phyloP scores from a whole-genome alignment of 2,329 filamentous ascomycete species.

The Arthrocladium fulminans region DNA sequence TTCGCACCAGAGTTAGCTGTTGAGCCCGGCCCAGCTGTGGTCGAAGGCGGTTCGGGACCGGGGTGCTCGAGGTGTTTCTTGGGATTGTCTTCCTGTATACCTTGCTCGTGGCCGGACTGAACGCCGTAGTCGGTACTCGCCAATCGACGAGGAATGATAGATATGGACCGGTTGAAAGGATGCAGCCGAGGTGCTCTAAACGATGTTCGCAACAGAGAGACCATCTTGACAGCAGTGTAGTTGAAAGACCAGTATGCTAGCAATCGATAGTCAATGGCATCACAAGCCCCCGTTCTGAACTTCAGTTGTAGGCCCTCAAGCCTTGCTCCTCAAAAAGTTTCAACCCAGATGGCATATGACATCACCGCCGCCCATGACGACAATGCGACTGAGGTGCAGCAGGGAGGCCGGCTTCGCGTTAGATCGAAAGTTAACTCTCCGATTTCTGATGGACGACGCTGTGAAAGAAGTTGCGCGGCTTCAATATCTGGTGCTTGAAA shows the following conservation, averaged over 20 bases:
- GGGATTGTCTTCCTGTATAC: constrained; percentile 17
- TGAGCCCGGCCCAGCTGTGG: neutral
- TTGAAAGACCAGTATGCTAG: neutral
- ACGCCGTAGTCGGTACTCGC: constrained; percentile 19
- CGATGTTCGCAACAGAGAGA: neutral
- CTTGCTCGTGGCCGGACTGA: constrained; percentile 19
- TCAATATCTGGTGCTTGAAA: no score
- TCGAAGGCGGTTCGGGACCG: constrained; percentile 20
- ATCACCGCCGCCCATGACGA: no score
- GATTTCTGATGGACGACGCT: no score
- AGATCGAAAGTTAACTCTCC: no score
- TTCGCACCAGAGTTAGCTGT: neutral
- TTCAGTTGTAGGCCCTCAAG: neutral
- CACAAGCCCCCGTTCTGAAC: neutral
- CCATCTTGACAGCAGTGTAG: neutral
- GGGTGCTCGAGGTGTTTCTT: constrained; percentile 20
- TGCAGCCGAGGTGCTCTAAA: constrained; percentile 9
- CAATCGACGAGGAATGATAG: constrained; percentile 12
- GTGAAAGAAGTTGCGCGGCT: no score
- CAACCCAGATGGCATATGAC: no score
- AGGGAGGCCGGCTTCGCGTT: no score
- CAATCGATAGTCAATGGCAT: neutral
- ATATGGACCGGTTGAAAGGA: neutral
- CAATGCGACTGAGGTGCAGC: no score
- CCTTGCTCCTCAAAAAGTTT: no score